A percentile compares a stretch with the other conserved stretches of the same genome.
These are phyloP conservation scores for Alternaria longipes DNA, from an alignment of 2,329 filamentous ascomycete species.

Conservation along the genomic window DNA sequence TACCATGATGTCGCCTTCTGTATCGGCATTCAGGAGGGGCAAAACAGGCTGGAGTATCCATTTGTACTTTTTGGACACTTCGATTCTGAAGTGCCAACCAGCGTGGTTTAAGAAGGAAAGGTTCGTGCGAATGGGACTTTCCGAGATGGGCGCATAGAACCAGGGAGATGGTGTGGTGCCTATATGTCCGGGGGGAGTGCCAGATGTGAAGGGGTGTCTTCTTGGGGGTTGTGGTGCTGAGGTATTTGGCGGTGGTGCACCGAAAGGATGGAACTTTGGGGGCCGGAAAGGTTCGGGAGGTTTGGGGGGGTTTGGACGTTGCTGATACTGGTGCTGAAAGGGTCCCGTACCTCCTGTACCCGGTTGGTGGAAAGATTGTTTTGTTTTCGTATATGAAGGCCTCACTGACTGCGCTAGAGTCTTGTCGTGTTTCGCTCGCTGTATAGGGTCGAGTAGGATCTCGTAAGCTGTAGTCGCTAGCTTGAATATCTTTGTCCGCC, in stretches of 20 bases:
- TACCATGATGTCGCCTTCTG: background rate
- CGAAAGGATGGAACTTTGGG: background rate
- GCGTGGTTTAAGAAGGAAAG: conserved; percentile 9
- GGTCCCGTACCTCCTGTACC: background rate
- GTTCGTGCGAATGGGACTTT: background rate
- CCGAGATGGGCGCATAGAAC: conserved; percentile 4
- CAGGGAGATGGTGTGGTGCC: background rate
- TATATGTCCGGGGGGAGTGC: background rate
- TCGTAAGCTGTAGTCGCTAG: conserved; percentile 7
- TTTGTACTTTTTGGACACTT: conserved; percentile 1
- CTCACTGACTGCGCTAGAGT: background rate
- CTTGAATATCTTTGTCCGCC: conserved; percentile 6
- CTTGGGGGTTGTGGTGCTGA: background rate
- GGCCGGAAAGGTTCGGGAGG: background rate
- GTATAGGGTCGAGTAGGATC: background rate
- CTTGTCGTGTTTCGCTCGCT: background rate
- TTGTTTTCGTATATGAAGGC: background rate
- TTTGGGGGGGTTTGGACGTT: background rate
- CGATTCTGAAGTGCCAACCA: conserved; percentile 9
- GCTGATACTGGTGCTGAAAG: background rate
- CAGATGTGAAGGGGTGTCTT: background rate
- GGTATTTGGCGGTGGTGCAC: background rate
- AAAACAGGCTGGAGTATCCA: background rate
- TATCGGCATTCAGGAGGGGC: background rate
- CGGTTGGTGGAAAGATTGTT: background rate